A percentile compares a stretch with the other conserved stretches of the same genome.
These are phyloP conservation scores for Trametes versicolor DNA, from an alignment of 1,284 basidiomycete genomes.

Conservation along the genomic window DNA sequence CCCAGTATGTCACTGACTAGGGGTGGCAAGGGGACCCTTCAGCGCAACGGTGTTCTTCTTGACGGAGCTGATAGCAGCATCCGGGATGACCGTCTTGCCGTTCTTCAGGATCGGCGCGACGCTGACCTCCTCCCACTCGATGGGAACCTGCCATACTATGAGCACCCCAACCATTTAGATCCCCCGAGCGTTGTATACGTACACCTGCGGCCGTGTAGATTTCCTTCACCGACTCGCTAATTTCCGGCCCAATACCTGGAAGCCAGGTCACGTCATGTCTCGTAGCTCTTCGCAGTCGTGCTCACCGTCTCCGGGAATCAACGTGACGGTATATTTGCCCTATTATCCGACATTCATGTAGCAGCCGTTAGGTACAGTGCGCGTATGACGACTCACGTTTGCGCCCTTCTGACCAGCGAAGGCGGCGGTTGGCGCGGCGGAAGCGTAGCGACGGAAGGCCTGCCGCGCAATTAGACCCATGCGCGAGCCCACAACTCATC, in stretches of 20 bases:
- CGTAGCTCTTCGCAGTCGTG: conserved; percentile 13
- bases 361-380: neutral
- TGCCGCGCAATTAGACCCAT: conserved; percentile 40
- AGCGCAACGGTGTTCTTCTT: conserved; percentile 98
- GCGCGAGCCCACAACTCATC: neutral
- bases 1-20: conserved; percentile 79
- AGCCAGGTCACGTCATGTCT: conserved; percentile 26
- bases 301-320: conserved; percentile 92
- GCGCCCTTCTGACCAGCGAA: conserved; percentile 90
- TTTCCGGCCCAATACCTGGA: conserved; percentile 97
- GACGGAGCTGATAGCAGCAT: conserved; percentile 90
- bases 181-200: conserved; percentile 25
- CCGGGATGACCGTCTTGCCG: conserved; percentile 98
- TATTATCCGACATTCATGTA: conserved; percentile 42
- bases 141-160: conserved; percentile 75
- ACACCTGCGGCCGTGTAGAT: conserved; percentile 93
- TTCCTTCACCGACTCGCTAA: conserved; percentile 94
- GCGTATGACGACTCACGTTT: conserved; percentile 67
- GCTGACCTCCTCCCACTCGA: conserved; percentile 99
- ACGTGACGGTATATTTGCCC: conserved; percentile 96
- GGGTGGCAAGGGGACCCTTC: conserved; percentile 96
- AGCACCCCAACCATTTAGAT: neutral
- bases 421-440: conserved; percentile 81
- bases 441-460: conserved; percentile 72
- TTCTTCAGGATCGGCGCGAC: conserved; percentile 94